Evolutionary conservation across 768 basidiomycete species (phyloP).

Genomic region (Scleroderma citrinum): DNA sequence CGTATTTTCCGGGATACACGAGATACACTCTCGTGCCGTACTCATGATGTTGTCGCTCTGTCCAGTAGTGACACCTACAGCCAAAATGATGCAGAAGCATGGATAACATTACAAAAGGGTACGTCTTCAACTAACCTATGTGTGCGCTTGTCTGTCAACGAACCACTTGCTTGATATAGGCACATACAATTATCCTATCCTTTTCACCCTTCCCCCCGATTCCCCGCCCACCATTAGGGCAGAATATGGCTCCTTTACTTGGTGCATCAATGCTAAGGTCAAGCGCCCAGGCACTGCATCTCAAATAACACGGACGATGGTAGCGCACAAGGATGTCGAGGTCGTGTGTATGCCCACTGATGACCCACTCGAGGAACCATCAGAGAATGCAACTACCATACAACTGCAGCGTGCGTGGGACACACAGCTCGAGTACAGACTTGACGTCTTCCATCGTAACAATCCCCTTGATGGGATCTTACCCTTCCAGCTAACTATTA

Average conservation of each 20-base stretch:
- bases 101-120: conserved; percentile 91
- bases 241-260: conserved; percentile 70
- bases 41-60: too few species aligned
- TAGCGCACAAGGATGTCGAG: conserved; percentile 62
- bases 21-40: conserved; percentile 17
- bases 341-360: conserved; percentile 66
- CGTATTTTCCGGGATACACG: too few species aligned
- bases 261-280: conserved; percentile 76
- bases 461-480: conserved; percentile 81
- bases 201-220: conserved; percentile 76
- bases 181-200: conserved; percentile 91
- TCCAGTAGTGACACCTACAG: background rate
- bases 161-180: conserved; percentile 43
- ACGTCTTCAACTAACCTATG: conserved; percentile 10
- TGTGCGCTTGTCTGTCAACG: too few species aligned
- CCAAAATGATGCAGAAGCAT: conserved; percentile 44
- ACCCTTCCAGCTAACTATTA: conserved; percentile 72
- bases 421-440: conserved; percentile 73
- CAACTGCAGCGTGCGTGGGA: conserved; percentile 91
- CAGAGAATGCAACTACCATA: conserved; percentile 72
- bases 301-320: conserved; percentile 66
- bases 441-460: conserved; percentile 66
- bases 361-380: conserved; percentile 55
- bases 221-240: conserved; percentile 74
- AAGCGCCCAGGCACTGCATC: conserved; percentile 63